Percentiles rank a stretch among this genome's conserved stretches.
phyloP scores from a whole-genome alignment of 192 early-diverging fungal species.

The Glomus cerebriforme region DNA sequence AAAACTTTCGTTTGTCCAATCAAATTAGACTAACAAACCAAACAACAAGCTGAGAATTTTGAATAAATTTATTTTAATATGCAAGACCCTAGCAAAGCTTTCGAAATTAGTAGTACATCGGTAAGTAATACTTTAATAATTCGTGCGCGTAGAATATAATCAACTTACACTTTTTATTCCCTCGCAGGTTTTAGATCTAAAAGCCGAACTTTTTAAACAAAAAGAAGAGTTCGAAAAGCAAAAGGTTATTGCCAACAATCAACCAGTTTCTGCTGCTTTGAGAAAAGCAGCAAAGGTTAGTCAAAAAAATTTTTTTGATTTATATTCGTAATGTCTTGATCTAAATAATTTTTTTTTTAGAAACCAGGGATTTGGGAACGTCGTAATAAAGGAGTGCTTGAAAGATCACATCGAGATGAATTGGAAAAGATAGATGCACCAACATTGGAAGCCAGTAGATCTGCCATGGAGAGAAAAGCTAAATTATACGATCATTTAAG shows the following conservation, averaged over 20 bases:
- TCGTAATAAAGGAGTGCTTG: conserved; percentile 51
- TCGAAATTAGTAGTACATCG: conserved; percentile 30
- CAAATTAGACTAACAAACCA: too few species aligned
- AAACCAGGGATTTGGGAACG: conserved; percentile 42
- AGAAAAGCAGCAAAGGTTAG: conserved; percentile 13
- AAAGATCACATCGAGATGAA: conserved; percentile 43
- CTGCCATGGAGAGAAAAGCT: conserved; percentile 59
- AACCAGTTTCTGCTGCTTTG: conserved; percentile 7
- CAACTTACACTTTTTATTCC: not conserved
- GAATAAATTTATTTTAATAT: too few species aligned
- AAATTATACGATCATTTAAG: conserved; percentile 55
- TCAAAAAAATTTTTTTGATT: not conserved
- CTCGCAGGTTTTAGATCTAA: conserved; percentile 28
- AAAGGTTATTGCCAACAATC: conserved; percentile 11
- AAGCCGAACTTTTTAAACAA: conserved; percentile 31
- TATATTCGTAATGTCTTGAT: not conserved
- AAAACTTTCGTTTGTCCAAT: too few species aligned
- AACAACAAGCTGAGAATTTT: too few species aligned
- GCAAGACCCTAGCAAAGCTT: not conserved
- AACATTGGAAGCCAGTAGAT: conserved; percentile 41
- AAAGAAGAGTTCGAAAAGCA: conserved; percentile 32
- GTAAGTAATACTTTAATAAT: not conserved
- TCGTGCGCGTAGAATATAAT: not conserved
- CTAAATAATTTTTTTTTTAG: conserved; percentile 3
- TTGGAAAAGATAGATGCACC: conserved; percentile 36